Percentiles rank a stretch among this genome's conserved stretches.
These are phyloP conservation scores for Xylaria sp. DNA, from an alignment of 2,329 filamentous ascomycete species.

Conservation along the genomic window DNA sequence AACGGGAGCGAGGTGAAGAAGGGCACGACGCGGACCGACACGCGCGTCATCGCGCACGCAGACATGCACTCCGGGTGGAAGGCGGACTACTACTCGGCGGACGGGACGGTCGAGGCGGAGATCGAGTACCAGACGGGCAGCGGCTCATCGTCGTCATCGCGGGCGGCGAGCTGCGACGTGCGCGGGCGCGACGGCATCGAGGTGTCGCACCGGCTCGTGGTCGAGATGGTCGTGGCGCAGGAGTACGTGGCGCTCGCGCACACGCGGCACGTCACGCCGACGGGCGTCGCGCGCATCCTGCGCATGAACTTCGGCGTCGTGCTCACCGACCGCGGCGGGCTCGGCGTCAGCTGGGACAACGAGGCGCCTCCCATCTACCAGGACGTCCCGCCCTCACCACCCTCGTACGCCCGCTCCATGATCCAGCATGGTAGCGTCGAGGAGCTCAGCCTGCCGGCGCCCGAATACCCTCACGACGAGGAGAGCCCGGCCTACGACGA, in stretches of 20 bases:
- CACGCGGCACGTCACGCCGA: constrained; percentile 78
- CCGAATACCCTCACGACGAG: constrained; percentile 5
- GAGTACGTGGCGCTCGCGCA: constrained; percentile 83
- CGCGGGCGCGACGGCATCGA: constrained; percentile 79
- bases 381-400: constrained; percentile 89
- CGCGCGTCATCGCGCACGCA: constrained; percentile 80
- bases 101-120: constrained; percentile 78
- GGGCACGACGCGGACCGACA: constrained; percentile 78
- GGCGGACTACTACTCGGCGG: constrained; percentile 65
- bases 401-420: constrained; percentile 50
- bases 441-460: constrained; percentile 24
- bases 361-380: constrained; percentile 94
- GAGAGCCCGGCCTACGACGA: constrained; percentile 9
- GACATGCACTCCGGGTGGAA: constrained; percentile 94
- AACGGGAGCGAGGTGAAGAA: constrained; percentile 59
- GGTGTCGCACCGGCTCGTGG: constrained; percentile 84
- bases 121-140: constrained; percentile 76
- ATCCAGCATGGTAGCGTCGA: constrained; percentile 32
- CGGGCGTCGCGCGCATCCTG: constrained; percentile 88
- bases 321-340: constrained; percentile 83
- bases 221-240: constrained; percentile 94
- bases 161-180: constrained; percentile 78
- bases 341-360: constrained; percentile 97
- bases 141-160: constrained; percentile 47
- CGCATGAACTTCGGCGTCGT: constrained; percentile 89